These are phyloP conservation scores for Aethionema arabicum DNA, from an alignment of 345 rosid species.

Conservation along the genomic window DNA sequence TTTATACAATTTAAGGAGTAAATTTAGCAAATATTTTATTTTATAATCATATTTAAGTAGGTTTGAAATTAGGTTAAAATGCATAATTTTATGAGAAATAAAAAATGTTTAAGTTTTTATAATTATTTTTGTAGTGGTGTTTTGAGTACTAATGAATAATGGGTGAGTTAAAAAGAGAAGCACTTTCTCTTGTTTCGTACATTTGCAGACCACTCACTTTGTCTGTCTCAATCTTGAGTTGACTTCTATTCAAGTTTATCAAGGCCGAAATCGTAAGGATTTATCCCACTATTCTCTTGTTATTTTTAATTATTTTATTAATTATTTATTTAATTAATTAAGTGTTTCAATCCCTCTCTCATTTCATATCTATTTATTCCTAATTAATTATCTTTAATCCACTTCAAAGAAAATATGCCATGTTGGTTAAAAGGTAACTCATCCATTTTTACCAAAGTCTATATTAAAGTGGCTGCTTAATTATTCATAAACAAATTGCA, in stretches of 20 bases:
- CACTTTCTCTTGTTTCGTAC: slow-evolving; percentile 36
- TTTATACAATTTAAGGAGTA: too few species aligned
- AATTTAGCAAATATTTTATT: too few species aligned
- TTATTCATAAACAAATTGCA: too few species aligned
- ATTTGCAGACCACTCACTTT: slow-evolving; percentile 52
- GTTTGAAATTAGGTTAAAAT: slow-evolving; percentile 24
- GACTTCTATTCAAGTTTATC: slow-evolving; percentile 38
- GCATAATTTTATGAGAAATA: slow-evolving; percentile 15
- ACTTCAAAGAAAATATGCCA: too few species aligned
- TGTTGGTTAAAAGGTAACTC: too few species aligned
- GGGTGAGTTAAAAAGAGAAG: slow-evolving; percentile 31
- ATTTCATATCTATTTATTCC: background rate
- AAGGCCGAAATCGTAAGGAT: slow-evolving; percentile 47
- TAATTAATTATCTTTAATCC: background rate
- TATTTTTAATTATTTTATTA: slow-evolving; percentile 16
- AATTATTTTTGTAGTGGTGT: too few species aligned
- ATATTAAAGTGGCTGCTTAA: too few species aligned
- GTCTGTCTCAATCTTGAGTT: slow-evolving; percentile 44
- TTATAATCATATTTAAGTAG: slow-evolving; percentile 1
- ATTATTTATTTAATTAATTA: slow-evolving; percentile 11
- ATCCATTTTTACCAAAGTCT: too few species aligned
- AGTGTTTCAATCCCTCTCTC: slow-evolving; percentile 20
- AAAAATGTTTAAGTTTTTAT: background rate
- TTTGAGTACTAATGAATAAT: slow-evolving; percentile 34
- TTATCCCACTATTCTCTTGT: slow-evolving; percentile 35